Evolutionary conservation across 495 filamentous ascomycete species (phyloP).

Genomic region (Sporormia fimetaria): DNA sequence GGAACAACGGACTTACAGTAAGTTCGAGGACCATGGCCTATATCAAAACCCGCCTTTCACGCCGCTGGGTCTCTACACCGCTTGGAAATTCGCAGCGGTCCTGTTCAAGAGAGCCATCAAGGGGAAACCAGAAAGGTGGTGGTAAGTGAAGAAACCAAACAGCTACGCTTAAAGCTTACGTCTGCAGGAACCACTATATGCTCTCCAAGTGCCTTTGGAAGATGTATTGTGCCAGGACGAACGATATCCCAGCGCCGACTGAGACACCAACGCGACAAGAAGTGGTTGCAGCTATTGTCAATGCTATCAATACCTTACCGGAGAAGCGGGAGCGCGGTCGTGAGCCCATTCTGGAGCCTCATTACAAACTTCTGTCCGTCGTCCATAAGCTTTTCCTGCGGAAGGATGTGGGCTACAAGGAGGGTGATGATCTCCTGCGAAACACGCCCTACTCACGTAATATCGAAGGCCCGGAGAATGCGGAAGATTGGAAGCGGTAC

Average conservation of each 20-base stretch:
- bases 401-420: constrained; percentile 34
- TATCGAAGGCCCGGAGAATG: constrained; percentile 36
- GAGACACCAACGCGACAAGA: constrained; percentile 37
- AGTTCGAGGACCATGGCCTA: constrained; percentile 46
- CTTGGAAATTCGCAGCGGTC: constrained; percentile 73
- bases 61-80: constrained; percentile 60
- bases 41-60: constrained; percentile 62
- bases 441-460: constrained; percentile 47
- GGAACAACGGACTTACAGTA: constrained; percentile 60
- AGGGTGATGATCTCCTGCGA: constrained; percentile 44
- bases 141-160: constrained; percentile 45
- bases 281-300: constrained; percentile 58
- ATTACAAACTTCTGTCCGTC: constrained; percentile 87
- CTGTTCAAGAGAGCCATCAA: constrained; percentile 67
- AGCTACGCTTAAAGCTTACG: not conserved
- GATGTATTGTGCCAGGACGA: constrained; percentile 56
- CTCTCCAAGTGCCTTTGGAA: constrained; percentile 94
- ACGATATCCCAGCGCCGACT: constrained; percentile 15
- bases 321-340: constrained; percentile 62
- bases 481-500: constrained; percentile 62
- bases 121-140: constrained; percentile 73
- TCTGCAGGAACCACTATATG: constrained; percentile 65
- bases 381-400: constrained; percentile 65
- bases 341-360: constrained; percentile 86
- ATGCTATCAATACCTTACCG: constrained; percentile 67